Percentiles rank a stretch among this genome's conserved stretches.
Evolutionary conservation across 176 grass and related monocot species (phyloP).

Genomic region (Hyparrhenia diplandra): DNA sequence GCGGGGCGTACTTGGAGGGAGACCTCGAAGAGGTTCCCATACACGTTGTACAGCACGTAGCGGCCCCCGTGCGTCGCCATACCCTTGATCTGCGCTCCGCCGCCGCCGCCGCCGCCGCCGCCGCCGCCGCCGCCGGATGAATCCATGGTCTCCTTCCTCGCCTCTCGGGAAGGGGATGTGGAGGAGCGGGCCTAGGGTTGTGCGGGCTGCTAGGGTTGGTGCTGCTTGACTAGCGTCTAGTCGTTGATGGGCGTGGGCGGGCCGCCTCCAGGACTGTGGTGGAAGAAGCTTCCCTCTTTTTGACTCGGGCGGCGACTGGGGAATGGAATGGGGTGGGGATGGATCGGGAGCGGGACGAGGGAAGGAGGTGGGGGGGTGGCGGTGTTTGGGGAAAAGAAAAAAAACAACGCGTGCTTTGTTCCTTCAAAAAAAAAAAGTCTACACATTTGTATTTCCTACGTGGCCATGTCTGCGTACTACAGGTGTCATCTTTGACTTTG

Average conservation of each 20-base stretch:
- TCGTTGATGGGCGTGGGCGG: conserved; percentile 12
- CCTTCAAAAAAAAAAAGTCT: neutral
- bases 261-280: conserved; percentile 11
- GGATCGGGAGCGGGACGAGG: conserved; percentile 6
- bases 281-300: conserved; percentile 49
- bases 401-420: neutral
- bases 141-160: conserved; percentile 32
- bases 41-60: conserved; percentile 89
- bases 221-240: conserved; percentile 33
- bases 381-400: neutral
- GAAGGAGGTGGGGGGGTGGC: conserved; percentile 24
- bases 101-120: conserved; percentile 32
- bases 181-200: neutral
- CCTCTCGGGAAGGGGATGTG: neutral
- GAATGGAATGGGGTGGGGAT: neutral
- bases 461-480: too few species aligned
- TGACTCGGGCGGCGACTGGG: conserved; percentile 42
- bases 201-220: conserved; percentile 11
- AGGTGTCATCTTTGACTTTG: too few species aligned
- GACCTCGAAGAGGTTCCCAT: conserved; percentile 89
- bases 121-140: conserved; percentile 19
- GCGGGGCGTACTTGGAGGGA: conserved; percentile 79
- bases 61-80: conserved; percentile 62
- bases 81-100: conserved; percentile 53
- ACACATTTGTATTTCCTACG: neutral